Conservation (phyloP, 768 basidiomycete genomes). For the Boletellus sp. region DNA sequence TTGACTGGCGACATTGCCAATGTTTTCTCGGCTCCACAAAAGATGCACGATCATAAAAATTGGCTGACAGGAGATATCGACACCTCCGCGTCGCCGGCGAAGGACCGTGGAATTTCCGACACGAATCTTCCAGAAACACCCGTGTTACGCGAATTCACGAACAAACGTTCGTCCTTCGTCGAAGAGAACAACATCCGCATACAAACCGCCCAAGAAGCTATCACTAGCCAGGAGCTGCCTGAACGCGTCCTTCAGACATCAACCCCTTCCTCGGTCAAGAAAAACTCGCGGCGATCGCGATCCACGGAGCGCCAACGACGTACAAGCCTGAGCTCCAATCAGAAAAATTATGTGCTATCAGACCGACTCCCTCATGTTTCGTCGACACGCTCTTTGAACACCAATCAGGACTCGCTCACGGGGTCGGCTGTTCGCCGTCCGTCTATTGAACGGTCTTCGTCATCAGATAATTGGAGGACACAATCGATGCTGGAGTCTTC, state of each 20-base stretch:
- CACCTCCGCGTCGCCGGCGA: conserved; percentile 22
- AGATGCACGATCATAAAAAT: conserved; percentile 43
- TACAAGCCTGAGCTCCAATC: conserved; percentile 5
- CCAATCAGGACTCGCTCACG: conserved; percentile 6
- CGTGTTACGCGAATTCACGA: conserved; percentile 64
- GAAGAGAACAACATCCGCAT: conserved; percentile 39
- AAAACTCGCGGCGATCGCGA: conserved; percentile 24
- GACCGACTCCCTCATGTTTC: conserved; percentile 4
- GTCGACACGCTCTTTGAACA: conserved; percentile 8
- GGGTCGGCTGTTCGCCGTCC: conserved; percentile 12
- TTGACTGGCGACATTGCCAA: conserved; percentile 11
- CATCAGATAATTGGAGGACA: conserved; percentile 48
- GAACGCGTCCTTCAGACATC: conserved; percentile 1
- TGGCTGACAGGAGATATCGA: conserved; percentile 75
- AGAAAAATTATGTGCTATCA: conserved; percentile 5
- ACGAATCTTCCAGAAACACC: conserved; percentile 35
- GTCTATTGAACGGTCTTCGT: conserved; percentile 22
- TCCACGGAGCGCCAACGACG: conserved; percentile 34
- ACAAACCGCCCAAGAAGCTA: conserved; percentile 33
- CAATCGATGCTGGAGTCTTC: conserved; percentile 30
- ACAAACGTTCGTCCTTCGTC: conserved; percentile 68
- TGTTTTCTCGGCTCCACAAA: conserved; percentile 12
- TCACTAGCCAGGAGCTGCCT: conserved; percentile 20
- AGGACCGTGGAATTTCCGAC: conserved; percentile 15
- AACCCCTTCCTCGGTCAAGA: conserved; percentile 22